Base-by-base conservation (phyloP, 2,329 filamentous ascomycete genomes). In the Pseudocercospora cruenta region DNA sequence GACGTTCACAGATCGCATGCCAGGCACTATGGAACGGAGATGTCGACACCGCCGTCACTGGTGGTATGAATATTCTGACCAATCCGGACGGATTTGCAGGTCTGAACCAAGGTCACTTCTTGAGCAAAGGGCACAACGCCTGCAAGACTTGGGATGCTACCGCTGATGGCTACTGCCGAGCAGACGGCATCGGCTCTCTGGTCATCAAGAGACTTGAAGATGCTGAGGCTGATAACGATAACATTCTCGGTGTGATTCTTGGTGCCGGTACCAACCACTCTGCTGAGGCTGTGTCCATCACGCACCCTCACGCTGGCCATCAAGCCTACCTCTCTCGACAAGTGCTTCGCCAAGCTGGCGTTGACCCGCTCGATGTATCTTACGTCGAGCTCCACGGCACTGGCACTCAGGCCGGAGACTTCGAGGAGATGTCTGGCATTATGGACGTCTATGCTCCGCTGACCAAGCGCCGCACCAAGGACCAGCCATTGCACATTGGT, bases 141-240 rank as follows among this genome's bases (percentile, higher is more conserved):
- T 73, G 72, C 65, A 76, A 75, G 62, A 73, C 72, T 2, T 76
- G 66, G 63, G 71, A 75, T 51, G 67, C 60, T 8, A 63, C 59
- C 4, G 75, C 75, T n/a, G 73, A 76, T 66, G 75, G 74, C 5
- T 76, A 75, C 61, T 77, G 73, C 60, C 73, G 75, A 47, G 74
- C 66, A 19, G 75, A 77, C 28, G 73, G 63, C 19, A 59, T 74
- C 7, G 74, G 67, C 3, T 65, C 69, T 16, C 54, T 76, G 16
- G 70, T 77, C 33, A 58, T 77, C 24, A 78, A 78, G 63, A 63
- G 76, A 14, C 67, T 77, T 1, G 70, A 76, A 57, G 59, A 78
- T 61, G 76, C 76, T 12, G 54, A 70, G 19, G 71, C 71, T 1
- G 77, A 78, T 31, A 75, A 76, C n/a, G 77, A 78, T 63, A 74